Evolutionary conservation across 2,329 filamentous ascomycete species (phyloP).

Genomic region (Pyrenophora graminea): DNA sequence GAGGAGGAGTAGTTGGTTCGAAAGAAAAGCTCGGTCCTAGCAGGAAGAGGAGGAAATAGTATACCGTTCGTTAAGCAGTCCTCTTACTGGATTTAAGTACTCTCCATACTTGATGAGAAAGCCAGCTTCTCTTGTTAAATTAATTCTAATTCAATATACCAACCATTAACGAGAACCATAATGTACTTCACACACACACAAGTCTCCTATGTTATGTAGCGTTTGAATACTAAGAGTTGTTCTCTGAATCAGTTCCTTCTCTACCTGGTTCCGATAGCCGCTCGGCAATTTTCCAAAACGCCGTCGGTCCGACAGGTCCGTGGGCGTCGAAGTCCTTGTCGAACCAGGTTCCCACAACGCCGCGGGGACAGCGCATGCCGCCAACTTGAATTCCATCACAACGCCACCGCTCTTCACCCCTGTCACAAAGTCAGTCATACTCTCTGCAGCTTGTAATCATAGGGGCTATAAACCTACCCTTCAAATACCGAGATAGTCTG

Average conservation of each 20-base stretch:
- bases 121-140: no score
- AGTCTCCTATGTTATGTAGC: no score
- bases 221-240: background rate
- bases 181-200: no score
- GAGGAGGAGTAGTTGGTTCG: no score
- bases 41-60: no score
- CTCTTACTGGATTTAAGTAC: no score
- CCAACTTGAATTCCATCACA: slow-evolving; percentile 77
- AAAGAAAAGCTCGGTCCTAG: no score
- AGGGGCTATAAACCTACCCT: slow-evolving; percentile 42
- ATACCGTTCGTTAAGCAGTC: no score
- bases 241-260: slow-evolving; percentile 12
- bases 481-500: slow-evolving; percentile 68
- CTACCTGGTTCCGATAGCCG: slow-evolving; percentile 5
- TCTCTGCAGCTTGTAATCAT: background rate
- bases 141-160: no score
- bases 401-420: slow-evolving; percentile 72
- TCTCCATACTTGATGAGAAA: no score
- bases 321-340: slow-evolving; percentile 71
- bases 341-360: slow-evolving; percentile 78
- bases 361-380: slow-evolving; percentile 65
- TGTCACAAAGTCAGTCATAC: slow-evolving; percentile 39
- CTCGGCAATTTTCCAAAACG: slow-evolving; percentile 76
- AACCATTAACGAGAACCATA: no score
- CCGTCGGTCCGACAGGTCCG: slow-evolving; percentile 74